Base-by-base conservation (phyloP, 352 stramenopile species). In the Pythium vanterpoolii region DNA sequence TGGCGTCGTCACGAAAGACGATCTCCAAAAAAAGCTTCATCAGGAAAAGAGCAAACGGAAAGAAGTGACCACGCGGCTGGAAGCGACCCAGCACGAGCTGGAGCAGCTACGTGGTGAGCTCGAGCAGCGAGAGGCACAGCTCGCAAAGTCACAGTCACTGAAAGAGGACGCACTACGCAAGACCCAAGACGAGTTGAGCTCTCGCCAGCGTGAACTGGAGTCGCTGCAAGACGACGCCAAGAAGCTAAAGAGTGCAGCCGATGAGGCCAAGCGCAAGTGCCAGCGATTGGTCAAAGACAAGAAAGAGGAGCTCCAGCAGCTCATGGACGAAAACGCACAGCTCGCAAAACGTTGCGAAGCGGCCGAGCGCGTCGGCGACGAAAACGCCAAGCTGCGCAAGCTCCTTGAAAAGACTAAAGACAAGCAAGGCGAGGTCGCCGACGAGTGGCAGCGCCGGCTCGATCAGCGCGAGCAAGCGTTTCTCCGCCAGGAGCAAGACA, bases 311-410 rank as follows among this genome's bases (percentile, higher is more conserved):
- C 30, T 79, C 7, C 67, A 75, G 51, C 60, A 68, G 43, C 66
- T 74, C n/a, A 45, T 85, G 23, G 74, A 73, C 53, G 78, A 86
- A 51, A 85, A 85, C 55, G 69, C 68, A 21, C 63, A 73, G 24
- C 59, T 80, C 14, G 40, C 50, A 11, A 65, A 64, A n/a, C 64
- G 64, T 16, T 68, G 52, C 5, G 63, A 74, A 27, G 61, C 48
- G n/a, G 47, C 73, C 21, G 64, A 83, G 44, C 56, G 68, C 0
- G 72, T 84, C 55, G 58, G 73, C 23, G 75, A 76, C 10, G 72
- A 83, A 1, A 69, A 83, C n/a, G 63, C 66, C 27, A 76, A 84
- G 46, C 62, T 87, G 19, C 79, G 79, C 28, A 79, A 69, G 50
- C 69, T 79, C 38, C 58, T 87, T 13, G 69, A 86, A 26, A 69